Base-by-base conservation (phyloP, 1,284 basidiomycete genomes). In the Ceratobasidium sp. region DNA sequence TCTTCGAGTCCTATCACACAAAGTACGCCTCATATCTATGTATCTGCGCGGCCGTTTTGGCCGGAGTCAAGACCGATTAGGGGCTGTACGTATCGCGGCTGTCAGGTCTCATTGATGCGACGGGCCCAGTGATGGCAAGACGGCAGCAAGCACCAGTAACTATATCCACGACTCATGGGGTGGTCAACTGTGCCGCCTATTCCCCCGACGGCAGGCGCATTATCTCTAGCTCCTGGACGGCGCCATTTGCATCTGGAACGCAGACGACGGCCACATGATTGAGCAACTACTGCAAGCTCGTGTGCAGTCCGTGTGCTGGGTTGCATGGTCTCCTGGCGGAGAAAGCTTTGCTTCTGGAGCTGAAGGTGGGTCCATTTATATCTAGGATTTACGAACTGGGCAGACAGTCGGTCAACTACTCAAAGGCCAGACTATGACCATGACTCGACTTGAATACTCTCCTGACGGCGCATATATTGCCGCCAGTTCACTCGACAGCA, bases 11-110 rank as follows among this genome's bases (percentile, higher is more conserved):
- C 38, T 38, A 38, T 38, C 38, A 38, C 38, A 38, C 38, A 8
- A 38, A 38, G 38, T 38, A 38, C 38, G 8, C 38, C 38, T 8
- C 38, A 38, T 38, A 38, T 38, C 3, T 38, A 38, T 75, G 86
- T 86, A 3, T 38, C 38, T 38, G 38, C 38, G 38, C 8, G 3
- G 38, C 38, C 38, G 38, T 38, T 38, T 38, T 38, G 38, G 38
- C 38, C 38, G 38, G 38, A 38, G 38, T 38, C 38, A 38, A 38
- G 38, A 38, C 8, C 38, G 38, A 38, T 38, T 8, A 38, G 38
- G 8, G 38, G 38, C 38, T 38, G 38, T 38, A 38, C 38, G 38
- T 8, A 38, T 8, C 38, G 38, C 38, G 38, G 8, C 38, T 38
- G 38, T 38, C 38, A 38, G 38, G 38, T 38, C 38, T 38, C 38